phyloP scores from a whole-genome alignment of 192 early-diverging fungal genomes.

The Coemansia sp. region DNA sequence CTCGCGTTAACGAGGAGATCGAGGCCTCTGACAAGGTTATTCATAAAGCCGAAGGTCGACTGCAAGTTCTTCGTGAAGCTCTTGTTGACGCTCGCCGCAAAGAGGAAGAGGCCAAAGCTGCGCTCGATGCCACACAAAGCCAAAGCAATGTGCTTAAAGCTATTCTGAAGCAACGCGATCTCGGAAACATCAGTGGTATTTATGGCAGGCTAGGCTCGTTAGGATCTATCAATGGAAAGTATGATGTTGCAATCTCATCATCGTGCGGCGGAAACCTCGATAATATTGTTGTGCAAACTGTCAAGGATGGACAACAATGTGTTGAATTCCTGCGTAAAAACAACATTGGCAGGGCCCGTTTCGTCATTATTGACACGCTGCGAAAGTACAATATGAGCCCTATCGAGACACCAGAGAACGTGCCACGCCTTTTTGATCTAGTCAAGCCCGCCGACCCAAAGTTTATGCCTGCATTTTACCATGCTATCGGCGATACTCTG shows the following conservation, averaged over 20 bases:
- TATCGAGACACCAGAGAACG: slow-evolving; percentile 72
- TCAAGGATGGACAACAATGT: slow-evolving; percentile 82
- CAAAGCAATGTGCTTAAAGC: slow-evolving; percentile 68
- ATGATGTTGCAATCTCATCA: slow-evolving; percentile 94
- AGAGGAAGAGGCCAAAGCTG: slow-evolving; percentile 68
- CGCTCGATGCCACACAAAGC: slow-evolving; percentile 63
- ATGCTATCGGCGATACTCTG: slow-evolving; percentile 81
- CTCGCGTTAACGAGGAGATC: slow-evolving; percentile 53
- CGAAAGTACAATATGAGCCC: slow-evolving; percentile 52
- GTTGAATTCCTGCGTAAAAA: slow-evolving; percentile 84
- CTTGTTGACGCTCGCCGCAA: slow-evolving; percentile 58
- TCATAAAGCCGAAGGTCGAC: slow-evolving; percentile 38
- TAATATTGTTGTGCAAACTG: slow-evolving; percentile 88
- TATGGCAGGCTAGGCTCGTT: slow-evolving; percentile 90
- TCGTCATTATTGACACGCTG: slow-evolving; percentile 81
- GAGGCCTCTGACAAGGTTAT: slow-evolving; percentile 53
- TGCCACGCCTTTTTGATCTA: slow-evolving; percentile 88
- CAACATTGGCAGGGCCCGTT: slow-evolving; percentile 82
- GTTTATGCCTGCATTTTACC: slow-evolving; percentile 84
- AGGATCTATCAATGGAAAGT: slow-evolving; percentile 91
- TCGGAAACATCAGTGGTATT: slow-evolving; percentile 74
- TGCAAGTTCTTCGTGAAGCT: slow-evolving; percentile 44
- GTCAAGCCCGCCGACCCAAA: slow-evolving; percentile 71
- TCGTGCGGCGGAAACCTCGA: slow-evolving; percentile 75
- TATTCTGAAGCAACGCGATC: slow-evolving; percentile 68